Evolutionary conservation across 2,329 filamentous ascomycete species (phyloP).

Genomic region (Nigrospora oryzae): DNA sequence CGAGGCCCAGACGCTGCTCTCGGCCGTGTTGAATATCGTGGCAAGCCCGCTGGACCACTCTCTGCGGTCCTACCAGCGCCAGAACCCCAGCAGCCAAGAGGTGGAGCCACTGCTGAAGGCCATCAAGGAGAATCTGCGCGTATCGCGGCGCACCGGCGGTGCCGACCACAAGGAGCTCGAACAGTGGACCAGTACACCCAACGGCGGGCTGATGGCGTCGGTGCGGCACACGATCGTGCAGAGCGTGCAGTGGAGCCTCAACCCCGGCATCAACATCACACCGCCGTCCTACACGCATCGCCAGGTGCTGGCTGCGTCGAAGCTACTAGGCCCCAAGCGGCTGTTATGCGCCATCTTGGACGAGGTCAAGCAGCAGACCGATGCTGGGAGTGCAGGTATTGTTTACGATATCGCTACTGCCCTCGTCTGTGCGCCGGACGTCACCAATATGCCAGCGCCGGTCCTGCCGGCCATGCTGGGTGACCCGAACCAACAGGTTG

Average conservation of each 20-base stretch:
- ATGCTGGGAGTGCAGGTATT: constrained; percentile 48
- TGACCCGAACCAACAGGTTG: constrained; percentile 18
- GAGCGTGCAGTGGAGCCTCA: constrained; percentile 59
- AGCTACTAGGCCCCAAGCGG: constrained; percentile 52
- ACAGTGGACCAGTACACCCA: constrained; percentile 50
- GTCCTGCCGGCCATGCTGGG: constrained; percentile 18
- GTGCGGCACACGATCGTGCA: constrained; percentile 54
- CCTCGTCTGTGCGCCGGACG: constrained; percentile 60
- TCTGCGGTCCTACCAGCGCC: constrained; percentile 57
- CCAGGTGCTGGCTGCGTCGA: constrained; percentile 53
- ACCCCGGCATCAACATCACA: constrained; percentile 44
- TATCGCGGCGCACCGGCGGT: constrained; percentile 52
- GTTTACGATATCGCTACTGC: constrained; percentile 63
- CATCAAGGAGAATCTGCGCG: constrained; percentile 50
- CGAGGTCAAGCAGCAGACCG: constrained; percentile 56
- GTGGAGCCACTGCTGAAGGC: constrained; percentile 61
- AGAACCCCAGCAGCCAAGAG: constrained; percentile 58
- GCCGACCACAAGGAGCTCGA: constrained; percentile 61
- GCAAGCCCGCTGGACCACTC: constrained; percentile 61
- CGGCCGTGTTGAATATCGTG: constrained; percentile 62
- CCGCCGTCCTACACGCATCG: constrained; percentile 65
- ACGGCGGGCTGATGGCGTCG: constrained; percentile 46
- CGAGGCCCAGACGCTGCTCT: constrained; percentile 64
- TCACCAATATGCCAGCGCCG: constrained; percentile 31
- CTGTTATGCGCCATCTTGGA: constrained; percentile 57